Evolutionary conservation across 805 yeast genomes (phyloP), one percentile per base, ranked within the genome.

Genomic region (Nakazawaea pomicola): DNA sequence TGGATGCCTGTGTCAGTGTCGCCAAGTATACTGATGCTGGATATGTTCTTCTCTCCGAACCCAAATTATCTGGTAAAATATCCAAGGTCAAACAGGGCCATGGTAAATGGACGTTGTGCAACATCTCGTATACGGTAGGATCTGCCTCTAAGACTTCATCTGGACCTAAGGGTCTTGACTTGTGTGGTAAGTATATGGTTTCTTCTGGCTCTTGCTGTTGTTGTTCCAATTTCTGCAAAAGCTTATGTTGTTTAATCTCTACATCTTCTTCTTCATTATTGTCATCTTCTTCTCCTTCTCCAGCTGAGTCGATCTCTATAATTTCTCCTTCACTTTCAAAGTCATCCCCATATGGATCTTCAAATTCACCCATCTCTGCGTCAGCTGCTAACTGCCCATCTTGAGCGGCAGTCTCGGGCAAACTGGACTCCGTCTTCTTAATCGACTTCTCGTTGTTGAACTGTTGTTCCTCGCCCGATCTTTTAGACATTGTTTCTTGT

Each of bases 71-170:
- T 5, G 96, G 95, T 40, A 93, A 65, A 16, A 93, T 67, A 56
- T 91, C 98, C 46, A 93, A 70, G 3, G 97, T 88, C 57, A 93
- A 66, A 65, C 97, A 89, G 10, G 99, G 98, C 98, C 98, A 93
- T 53, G 95, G 95, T 62, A 91, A 67, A 60, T 86, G 86, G 45
- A 91, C 87, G 53, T 85, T 86, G 62, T 93, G 99, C 44, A 93
- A 67, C 98, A 93, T 93, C 55, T 91, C 95, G 60, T 93, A 93
- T 3, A 91, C 96, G 6, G 89, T 70, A 33, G 96, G 96, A 64
- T 93, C 99, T 1, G 98, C 96, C 65, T 91, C 97, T 57, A 93
- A 71, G 10, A 84, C 95, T 67, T 93, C 98, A 65, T 88, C 95
- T 2, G 95, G 95, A 1, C 96, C 97, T 50, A 93, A 71, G 5